phyloP scores from a whole-genome alignment of 2,329 filamentous ascomycete species.

The Fusarium aywerte region DNA sequence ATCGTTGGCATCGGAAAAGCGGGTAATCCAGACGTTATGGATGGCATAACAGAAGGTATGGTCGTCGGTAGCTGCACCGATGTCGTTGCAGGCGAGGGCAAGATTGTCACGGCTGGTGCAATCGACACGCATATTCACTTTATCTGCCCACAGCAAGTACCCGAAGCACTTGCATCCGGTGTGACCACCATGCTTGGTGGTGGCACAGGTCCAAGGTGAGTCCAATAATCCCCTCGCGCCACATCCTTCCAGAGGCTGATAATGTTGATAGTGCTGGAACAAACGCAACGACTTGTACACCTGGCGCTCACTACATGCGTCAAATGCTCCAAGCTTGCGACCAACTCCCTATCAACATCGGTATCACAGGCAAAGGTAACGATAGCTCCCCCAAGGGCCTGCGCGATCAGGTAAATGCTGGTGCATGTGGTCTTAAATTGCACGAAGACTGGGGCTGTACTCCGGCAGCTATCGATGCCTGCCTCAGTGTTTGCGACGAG shows the following conservation, averaged over 20 bases:
- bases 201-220: slow-evolving; percentile 86
- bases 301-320: slow-evolving; percentile 82
- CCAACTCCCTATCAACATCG: slow-evolving; percentile 82
- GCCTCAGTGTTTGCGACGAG: slow-evolving; percentile 86
- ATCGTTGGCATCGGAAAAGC: slow-evolving; percentile 94
- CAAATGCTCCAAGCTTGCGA: slow-evolving; percentile 93
- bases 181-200: slow-evolving; percentile 92
- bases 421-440: slow-evolving; percentile 89
- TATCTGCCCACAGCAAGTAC: slow-evolving; percentile 91
- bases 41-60: slow-evolving; percentile 81
- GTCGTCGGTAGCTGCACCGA: slow-evolving; percentile 89
- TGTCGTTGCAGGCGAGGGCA: slow-evolving; percentile 88
- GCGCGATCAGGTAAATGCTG: slow-evolving; percentile 82
- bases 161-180: slow-evolving; percentile 85
- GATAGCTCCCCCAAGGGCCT: slow-evolving; percentile 78
- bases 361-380: slow-evolving; percentile 94
- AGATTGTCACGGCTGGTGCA: slow-evolving; percentile 90
- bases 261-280: slow-evolving; percentile 74
- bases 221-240: neutral
- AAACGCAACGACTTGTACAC: slow-evolving; percentile 93
- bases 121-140: slow-evolving; percentile 93
- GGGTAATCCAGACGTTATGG: slow-evolving; percentile 97
- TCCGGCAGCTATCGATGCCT: slow-evolving; percentile 89
- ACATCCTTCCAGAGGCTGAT: slow-evolving; percentile 18
- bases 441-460: slow-evolving; percentile 98